phyloP scores from a whole-genome alignment of 768 basidiomycete species.

The Mycena leptocephala region DNA sequence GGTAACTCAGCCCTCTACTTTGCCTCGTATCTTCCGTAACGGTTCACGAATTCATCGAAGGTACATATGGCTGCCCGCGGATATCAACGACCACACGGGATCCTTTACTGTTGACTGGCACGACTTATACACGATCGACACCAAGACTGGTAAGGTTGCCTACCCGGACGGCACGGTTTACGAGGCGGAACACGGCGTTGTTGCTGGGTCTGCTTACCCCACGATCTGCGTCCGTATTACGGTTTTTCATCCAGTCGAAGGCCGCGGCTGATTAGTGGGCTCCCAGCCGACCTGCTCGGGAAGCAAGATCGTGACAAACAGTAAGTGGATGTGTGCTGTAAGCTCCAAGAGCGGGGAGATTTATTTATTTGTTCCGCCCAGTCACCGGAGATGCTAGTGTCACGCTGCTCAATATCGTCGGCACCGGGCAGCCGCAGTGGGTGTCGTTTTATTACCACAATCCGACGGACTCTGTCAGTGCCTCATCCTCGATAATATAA shows the following conservation, averaged over 20 bases:
- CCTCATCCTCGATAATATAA: too few relatives aligned
- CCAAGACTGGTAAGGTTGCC: constrained; percentile 35
- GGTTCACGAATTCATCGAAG: constrained; percentile 12
- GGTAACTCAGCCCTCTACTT: constrained; percentile 20
- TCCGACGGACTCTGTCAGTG: constrained; percentile 43
- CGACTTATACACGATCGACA: constrained; percentile 43
- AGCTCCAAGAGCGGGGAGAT: too few relatives aligned
- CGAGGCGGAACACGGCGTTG: constrained; percentile 40
- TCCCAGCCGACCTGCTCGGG: constrained; percentile 44
- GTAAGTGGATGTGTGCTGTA: constrained; percentile 12
- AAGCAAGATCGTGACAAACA: constrained; percentile 39
- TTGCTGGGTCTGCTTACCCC: constrained; percentile 40
- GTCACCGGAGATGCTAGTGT: constrained; percentile 40
- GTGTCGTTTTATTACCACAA: constrained; percentile 50
- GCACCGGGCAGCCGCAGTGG: constrained; percentile 51
- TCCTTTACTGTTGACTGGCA: constrained; percentile 43
- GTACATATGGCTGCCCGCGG: constrained; percentile 47
- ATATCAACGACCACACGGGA: constrained; percentile 43
- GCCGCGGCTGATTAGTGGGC: neutral
- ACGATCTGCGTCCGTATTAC: constrained; percentile 42
- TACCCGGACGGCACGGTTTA: constrained; percentile 39
- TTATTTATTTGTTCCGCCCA: neutral
- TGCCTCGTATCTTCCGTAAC: too few relatives aligned
- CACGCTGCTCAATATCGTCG: constrained; percentile 45
- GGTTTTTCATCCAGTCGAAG: neutral